Conservation (phyloP, 768 basidiomycete species). For the Termitomyces sp. region DNA sequence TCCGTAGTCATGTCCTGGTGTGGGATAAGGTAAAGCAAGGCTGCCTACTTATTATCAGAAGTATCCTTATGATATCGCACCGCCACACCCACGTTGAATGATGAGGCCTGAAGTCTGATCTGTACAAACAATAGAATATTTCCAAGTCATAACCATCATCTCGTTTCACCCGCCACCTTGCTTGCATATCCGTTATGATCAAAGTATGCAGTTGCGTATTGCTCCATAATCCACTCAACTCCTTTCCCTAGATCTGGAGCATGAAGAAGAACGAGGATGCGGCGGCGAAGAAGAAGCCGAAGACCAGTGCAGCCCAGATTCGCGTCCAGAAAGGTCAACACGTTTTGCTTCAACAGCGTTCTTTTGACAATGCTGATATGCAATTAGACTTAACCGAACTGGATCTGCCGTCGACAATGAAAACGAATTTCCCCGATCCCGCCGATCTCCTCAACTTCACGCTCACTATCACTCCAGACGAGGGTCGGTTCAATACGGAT, state of each 20-base stretch:
- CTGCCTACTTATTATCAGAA: neutral
- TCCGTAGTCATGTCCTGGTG: constrained; percentile 39
- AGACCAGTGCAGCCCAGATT: constrained; percentile 97
- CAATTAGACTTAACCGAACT: constrained; percentile 88
- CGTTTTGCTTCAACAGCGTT: neutral
- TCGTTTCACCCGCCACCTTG: constrained; percentile 25
- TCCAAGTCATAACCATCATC: constrained; percentile 22
- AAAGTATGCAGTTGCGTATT: constrained; percentile 27
- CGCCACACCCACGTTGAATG: constrained; percentile 9
- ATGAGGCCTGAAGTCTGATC: constrained; percentile 13
- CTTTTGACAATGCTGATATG: neutral
- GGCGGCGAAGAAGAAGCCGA: constrained; percentile 96
- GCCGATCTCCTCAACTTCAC: constrained; percentile 95
- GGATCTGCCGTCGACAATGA: constrained; percentile 94
- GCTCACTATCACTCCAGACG: constrained; percentile 93
- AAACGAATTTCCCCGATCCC: constrained; percentile 89
- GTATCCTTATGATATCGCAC: constrained; percentile 1
- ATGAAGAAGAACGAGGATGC: constrained; percentile 99
- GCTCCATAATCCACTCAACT: constrained; percentile 7
- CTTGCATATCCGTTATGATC: constrained; percentile 31
- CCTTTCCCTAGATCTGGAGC: constrained; percentile 78
- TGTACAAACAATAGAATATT: constrained; percentile 11
- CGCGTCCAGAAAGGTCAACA: constrained; percentile 95
- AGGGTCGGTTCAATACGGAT: constrained; percentile 51
- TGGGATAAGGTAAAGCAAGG: neutral